Conservation (phyloP, 345 rosid genomes). For the Lenwebbia sp. region DNA sequence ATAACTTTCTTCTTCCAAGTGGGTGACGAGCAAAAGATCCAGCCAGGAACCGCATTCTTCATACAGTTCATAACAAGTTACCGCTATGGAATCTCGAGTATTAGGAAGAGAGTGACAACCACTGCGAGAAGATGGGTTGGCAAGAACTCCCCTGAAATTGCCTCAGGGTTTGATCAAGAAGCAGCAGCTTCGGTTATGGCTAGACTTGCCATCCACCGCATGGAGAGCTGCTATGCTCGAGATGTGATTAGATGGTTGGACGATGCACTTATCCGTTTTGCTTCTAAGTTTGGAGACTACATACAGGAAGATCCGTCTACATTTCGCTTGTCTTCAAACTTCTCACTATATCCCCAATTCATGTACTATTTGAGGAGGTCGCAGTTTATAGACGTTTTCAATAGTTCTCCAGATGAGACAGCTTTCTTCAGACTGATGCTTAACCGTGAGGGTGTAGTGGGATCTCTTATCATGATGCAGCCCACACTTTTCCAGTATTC, state of each 20-base stretch:
- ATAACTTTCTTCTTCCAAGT: slow-evolving; percentile 81
- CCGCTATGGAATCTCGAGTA: slow-evolving; percentile 54
- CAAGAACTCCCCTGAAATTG: slow-evolving; percentile 65
- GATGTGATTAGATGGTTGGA: slow-evolving; percentile 93
- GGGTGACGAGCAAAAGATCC: slow-evolving; percentile 46
- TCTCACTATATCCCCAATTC: slow-evolving; percentile 94
- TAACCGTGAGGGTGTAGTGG: slow-evolving; percentile 85
- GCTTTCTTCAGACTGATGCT: slow-evolving; percentile 79
- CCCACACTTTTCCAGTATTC: slow-evolving; percentile 88
- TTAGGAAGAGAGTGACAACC: slow-evolving; percentile 75
- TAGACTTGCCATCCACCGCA: slow-evolving; percentile 73
- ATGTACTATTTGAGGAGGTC: slow-evolving; percentile 94
- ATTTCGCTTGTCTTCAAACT: slow-evolving; percentile 72
- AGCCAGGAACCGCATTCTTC: slow-evolving; percentile 81
- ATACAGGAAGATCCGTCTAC: slow-evolving; percentile 88
- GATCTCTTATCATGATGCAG: slow-evolving; percentile 90
- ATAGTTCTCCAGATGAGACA: slow-evolving; percentile 83
- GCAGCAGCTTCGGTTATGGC: slow-evolving; percentile 94
- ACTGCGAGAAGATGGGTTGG: slow-evolving; percentile 92
- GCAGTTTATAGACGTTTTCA: slow-evolving; percentile 90
- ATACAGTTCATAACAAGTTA: slow-evolving; percentile 80
- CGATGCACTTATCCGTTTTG: slow-evolving; percentile 60
- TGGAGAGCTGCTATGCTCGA: slow-evolving; percentile 58
- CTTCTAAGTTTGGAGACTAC: slow-evolving; percentile 87
- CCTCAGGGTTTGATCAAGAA: slow-evolving; percentile 93